A percentile compares a stretch with the other conserved stretches of the same genome.
Evolutionary conservation across 345 rosid genomes (phyloP).

Genomic region (Sapria himalayana): DNA sequence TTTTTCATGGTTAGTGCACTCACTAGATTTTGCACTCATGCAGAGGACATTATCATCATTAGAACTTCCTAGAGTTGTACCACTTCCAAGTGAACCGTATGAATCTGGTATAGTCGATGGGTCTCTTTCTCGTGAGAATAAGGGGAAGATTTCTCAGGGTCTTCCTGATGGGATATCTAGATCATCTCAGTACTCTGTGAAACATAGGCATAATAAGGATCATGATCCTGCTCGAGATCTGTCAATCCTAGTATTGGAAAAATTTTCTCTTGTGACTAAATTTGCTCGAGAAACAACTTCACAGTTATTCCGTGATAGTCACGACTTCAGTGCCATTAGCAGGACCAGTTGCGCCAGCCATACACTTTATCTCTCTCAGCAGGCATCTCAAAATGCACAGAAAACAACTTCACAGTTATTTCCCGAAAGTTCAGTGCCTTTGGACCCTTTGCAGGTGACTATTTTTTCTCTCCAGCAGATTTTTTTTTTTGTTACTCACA

Average conservation of each 20-base stretch:
- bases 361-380: slow-evolving; percentile 17
- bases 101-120: slow-evolving; percentile 19
- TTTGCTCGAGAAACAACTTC: slow-evolving; percentile 89
- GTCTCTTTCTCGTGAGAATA: slow-evolving; percentile 24
- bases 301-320: slow-evolving; percentile 53
- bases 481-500: background rate
- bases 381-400: slow-evolving; percentile 21
- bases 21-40: slow-evolving; percentile 10
- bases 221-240: slow-evolving; percentile 85
- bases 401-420: too few relatives aligned
- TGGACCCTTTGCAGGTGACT: slow-evolving; percentile 79
- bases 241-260: slow-evolving; percentile 73
- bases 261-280: slow-evolving; percentile 82
- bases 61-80: slow-evolving; percentile 70
- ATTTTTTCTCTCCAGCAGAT: slow-evolving; percentile 6
- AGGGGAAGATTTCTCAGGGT: slow-evolving; percentile 20
- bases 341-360: slow-evolving; percentile 28
- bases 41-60: slow-evolving; percentile 80
- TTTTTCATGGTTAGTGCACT: slow-evolving; percentile 6
- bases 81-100: slow-evolving; percentile 37
- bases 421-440: slow-evolving; percentile 24
- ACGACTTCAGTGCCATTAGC: slow-evolving; percentile 37
- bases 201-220: slow-evolving; percentile 38
- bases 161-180: slow-evolving; percentile 13
- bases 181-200: slow-evolving; percentile 24